Conservation (phyloP, 75 land plant species). For the Pinus taeda region DNA sequence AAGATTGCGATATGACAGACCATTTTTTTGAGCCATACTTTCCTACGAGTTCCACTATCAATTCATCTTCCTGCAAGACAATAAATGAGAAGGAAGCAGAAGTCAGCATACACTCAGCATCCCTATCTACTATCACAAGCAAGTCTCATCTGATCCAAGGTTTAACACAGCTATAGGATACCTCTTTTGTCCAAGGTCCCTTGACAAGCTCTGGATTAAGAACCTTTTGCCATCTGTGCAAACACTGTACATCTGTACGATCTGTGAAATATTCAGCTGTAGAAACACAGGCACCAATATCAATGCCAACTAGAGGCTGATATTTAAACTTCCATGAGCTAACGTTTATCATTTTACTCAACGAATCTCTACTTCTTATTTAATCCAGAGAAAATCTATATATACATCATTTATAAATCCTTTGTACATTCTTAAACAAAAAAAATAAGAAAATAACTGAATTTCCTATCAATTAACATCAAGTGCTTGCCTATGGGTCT, state of each 20-base stretch:
- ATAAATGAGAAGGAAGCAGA: background rate
- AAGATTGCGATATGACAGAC: constrained; percentile 79
- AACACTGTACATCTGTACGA: constrained; percentile 86
- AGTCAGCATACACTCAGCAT: background rate
- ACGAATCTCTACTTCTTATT: background rate
- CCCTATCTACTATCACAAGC: background rate
- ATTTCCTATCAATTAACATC: no score
- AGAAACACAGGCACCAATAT: constrained; percentile 8
- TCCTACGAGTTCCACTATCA: constrained; percentile 66
- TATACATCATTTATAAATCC: background rate
- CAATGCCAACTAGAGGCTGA: background rate
- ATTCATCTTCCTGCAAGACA: constrained; percentile 74
- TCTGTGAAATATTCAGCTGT: constrained; percentile 80
- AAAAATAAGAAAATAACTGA: no score
- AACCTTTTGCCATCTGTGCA: constrained; percentile 94
- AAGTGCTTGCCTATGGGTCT: no score
- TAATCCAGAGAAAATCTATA: background rate
- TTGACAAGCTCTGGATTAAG: constrained; percentile 87
- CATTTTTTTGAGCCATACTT: constrained; percentile 85
- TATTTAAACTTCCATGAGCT: background rate
- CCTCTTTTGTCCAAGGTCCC: constrained; percentile 96
- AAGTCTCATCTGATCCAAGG: background rate
- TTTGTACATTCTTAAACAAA: background rate
- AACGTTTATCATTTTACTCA: background rate
- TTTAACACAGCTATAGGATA: constrained; percentile 7